These are phyloP conservation scores for Plantago major DNA, from an alignment of 257 asterid species.

Conservation along the genomic window DNA sequence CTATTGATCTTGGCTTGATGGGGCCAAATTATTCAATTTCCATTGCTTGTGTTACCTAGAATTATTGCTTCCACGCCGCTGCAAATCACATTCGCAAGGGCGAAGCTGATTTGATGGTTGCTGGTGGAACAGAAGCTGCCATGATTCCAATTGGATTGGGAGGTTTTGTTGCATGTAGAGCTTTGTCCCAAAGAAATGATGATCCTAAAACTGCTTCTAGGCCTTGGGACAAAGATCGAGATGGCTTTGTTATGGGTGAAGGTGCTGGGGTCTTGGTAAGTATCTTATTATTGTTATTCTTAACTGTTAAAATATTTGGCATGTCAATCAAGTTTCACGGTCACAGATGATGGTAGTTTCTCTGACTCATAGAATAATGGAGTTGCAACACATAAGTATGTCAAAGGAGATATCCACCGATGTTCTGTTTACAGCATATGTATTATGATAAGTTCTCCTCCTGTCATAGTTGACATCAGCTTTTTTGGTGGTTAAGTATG, in stretches of 20 bases:
- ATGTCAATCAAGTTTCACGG: background rate
- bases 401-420: too few relatives aligned
- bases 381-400: background rate
- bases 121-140: conserved; percentile 96
- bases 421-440: too few relatives aligned
- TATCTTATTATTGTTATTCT: background rate
- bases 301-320: background rate
- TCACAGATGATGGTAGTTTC: conserved; percentile 2
- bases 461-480: too few relatives aligned
- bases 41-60: conserved; percentile 96
- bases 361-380: too few relatives aligned
- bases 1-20: conserved; percentile 87
- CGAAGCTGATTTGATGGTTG: conserved; percentile 88
- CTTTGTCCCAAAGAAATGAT: conserved; percentile 90
- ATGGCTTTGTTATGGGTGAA: conserved; percentile 95
- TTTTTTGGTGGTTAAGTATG: too few relatives aligned
- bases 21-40: conserved; percentile 94
- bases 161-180: conserved; percentile 95
- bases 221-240: conserved; percentile 87
- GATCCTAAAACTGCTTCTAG: conserved; percentile 87
- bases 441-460: too few relatives aligned
- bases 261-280: conserved; percentile 91
- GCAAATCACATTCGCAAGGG: conserved; percentile 96
- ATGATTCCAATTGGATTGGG: conserved; percentile 90
- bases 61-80: conserved; percentile 88